Conservation (phyloP, 2,329 filamentous ascomycete genomes). For the Trichothecium roseum region DNA sequence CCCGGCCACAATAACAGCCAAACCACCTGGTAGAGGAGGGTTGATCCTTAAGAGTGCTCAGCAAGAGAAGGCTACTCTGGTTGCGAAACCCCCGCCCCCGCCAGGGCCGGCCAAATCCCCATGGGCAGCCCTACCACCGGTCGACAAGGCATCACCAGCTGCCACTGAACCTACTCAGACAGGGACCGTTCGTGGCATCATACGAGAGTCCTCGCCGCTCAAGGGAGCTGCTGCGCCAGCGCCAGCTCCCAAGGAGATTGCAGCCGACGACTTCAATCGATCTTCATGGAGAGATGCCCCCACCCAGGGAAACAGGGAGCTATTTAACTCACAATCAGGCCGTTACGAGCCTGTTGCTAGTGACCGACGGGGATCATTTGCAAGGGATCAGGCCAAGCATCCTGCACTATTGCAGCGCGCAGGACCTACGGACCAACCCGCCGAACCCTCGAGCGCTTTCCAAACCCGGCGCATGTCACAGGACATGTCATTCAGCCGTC, state of each 20-base stretch:
- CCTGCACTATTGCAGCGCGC: constrained; percentile 72
- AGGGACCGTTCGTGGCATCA: constrained; percentile 32
- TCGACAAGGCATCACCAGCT: constrained; percentile 69
- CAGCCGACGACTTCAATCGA: constrained; percentile 86
- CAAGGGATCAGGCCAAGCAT: constrained; percentile 61
- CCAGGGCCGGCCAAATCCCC: constrained; percentile 75
- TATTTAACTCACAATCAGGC: constrained; percentile 93
- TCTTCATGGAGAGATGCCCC: constrained; percentile 68
- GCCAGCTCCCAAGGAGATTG: constrained; percentile 59
- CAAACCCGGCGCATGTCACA: constrained; percentile 64
- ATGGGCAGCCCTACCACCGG: constrained; percentile 78
- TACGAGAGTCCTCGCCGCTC: constrained; percentile 44
- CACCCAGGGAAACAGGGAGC: constrained; percentile 54
- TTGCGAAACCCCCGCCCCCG: constrained; percentile 58
- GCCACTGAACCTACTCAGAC: constrained; percentile 41
- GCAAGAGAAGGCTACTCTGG: constrained; percentile 60
- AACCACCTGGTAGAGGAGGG: constrained; percentile 45
- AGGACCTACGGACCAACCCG: constrained; percentile 52
- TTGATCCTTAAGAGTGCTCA: constrained; percentile 54
- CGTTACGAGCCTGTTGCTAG: constrained; percentile 83
- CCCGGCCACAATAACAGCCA: constrained; percentile 31
- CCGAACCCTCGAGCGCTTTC: constrained; percentile 79
- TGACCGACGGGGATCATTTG: constrained; percentile 62
- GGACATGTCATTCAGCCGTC: constrained; percentile 59
- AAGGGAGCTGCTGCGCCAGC: constrained; percentile 40